Base-by-base conservation (phyloP, 148 eudicot genomes). In the Rhododendron simsii region DNA sequence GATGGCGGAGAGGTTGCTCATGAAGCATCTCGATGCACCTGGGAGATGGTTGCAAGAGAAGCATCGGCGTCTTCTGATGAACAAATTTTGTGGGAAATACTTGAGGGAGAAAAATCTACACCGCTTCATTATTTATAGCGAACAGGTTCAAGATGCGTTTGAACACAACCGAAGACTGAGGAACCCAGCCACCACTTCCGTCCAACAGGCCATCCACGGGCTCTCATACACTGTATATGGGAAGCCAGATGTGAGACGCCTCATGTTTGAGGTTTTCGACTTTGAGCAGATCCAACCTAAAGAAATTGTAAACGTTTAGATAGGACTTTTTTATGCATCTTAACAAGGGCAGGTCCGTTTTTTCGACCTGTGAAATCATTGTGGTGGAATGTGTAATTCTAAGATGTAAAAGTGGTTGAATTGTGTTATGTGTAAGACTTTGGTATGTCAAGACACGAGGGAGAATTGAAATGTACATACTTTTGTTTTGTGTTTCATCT, bases 221-320 rank as follows among this genome's bases (percentile, higher is more conserved):
- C 98, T 97, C n/a, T 90, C 98, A 0, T 95, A 98, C 86, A 95
- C 96, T 16, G 90, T 98, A 12, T 98, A 98, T 82, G 98, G 99
- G 69, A 98, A 98, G 86, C 95, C 95, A 7, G 99, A 97, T 80
- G 98, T 97, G 2, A 91, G 98, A 84, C 95, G 98, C 37, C 94
- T 97, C 81, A 97, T 97, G 99, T 95, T 97, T 84, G 99, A 95
- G 89, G 95, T 97, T 87, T 97, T 95, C 28, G 99, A 97, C 91
- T 97, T 97, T 81, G 98, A 97, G 91, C 99, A 97, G 84, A 89
- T 89, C 86, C 99, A 96, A 85, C 98, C 99, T 21, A 95, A 95
- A 81, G 88, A 92, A 39, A 91, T 92, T 50, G 91, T 90, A 89
- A 48, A 83, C 9, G 14, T 51, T 16, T 83, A 76, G 26, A 78